phyloP scores from a whole-genome alignment of 75 land plant genomes.

The Chamaecyparis obtusa region DNA sequence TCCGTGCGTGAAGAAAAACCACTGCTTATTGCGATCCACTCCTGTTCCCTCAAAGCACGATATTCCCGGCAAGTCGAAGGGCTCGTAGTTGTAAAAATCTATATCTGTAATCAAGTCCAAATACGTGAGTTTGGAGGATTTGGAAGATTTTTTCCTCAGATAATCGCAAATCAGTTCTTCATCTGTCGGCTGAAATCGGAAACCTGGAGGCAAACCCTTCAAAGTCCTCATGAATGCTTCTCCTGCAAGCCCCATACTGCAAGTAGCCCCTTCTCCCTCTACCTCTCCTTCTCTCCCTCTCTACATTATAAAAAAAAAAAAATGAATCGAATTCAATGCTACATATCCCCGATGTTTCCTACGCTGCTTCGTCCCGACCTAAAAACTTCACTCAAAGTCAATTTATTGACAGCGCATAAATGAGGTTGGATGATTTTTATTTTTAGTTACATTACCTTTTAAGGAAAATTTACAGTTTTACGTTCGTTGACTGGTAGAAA shows the following conservation, averaged over 20 bases:
- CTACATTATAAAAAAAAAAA: too few species aligned
- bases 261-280: too few species aligned
- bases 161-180: constrained; percentile 18
- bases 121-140: too few species aligned
- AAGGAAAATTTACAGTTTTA: too few species aligned
- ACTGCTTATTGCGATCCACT: constrained; percentile 32
- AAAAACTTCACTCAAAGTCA: too few species aligned
- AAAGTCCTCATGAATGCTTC: background rate
- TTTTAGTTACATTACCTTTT: too few species aligned
- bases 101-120: constrained; percentile 15
- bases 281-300: too few species aligned
- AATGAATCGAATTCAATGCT: too few species aligned
- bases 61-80: constrained; percentile 10
- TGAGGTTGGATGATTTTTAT: background rate
- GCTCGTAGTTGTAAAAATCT: constrained; percentile 14
- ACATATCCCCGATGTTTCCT: too few species aligned
- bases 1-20: constrained; percentile 60
- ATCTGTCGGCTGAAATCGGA: constrained; percentile 20
- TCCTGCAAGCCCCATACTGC: background rate
- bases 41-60: constrained; percentile 8
- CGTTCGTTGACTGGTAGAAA: too few species aligned
- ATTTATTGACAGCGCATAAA: too few species aligned
- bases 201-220: constrained; percentile 17
- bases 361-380: too few species aligned
- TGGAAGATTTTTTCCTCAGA: constrained; percentile 2